Base-by-base conservation (phyloP, 257 asterid genomes). In the Lithospermum erythrorhizon region DNA sequence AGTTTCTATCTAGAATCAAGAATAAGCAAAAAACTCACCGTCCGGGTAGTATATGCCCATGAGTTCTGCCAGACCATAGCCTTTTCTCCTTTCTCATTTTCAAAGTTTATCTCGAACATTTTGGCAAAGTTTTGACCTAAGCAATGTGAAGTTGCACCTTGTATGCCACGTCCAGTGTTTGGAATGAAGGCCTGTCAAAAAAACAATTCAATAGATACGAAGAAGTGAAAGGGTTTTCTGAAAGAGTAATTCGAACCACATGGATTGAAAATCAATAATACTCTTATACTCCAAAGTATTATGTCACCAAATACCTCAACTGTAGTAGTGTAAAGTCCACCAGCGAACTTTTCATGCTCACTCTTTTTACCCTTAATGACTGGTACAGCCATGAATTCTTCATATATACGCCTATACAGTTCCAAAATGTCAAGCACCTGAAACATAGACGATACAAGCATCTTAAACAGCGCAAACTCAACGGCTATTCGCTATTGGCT, bases 61-160 rank as follows among this genome's bases (percentile, higher is more conserved):
- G 98, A 91, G 70, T 91, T 91, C 81, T 91, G 98, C 98, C 98
- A 91, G 62, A 82, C 96, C 96, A 88, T 79, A 63, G 79, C 73
- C 78, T 80, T 91, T 71, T 88, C 96, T 64, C 98, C 94, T 74
- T 88, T 91, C 69, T 91, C 98, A 63, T 86, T 75, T 79, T 91
- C 98, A 64, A 84, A 88, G 55, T 83, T 76, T 52, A 88, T 91
- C 80, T 91, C 98, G 57, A 86, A 88, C 94, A 88, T 88, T 73
- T 82, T 88, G 5, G 98, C 94, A 74, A 91, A 87, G 72, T 86
- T 91, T 70, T 87, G 98, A 49, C 98, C 98, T 62, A 90, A 75
- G 68, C 98, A 91, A 69, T 91, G 98, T n/a, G 98, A 91, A 61
- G 98, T 91, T 54, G 96, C 98, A 75, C 96, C 96, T 86, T 91